These are phyloP conservation scores for Ustilago nuda DNA, from an alignment of 1,284 basidiomycete genomes.

Conservation along the genomic window DNA sequence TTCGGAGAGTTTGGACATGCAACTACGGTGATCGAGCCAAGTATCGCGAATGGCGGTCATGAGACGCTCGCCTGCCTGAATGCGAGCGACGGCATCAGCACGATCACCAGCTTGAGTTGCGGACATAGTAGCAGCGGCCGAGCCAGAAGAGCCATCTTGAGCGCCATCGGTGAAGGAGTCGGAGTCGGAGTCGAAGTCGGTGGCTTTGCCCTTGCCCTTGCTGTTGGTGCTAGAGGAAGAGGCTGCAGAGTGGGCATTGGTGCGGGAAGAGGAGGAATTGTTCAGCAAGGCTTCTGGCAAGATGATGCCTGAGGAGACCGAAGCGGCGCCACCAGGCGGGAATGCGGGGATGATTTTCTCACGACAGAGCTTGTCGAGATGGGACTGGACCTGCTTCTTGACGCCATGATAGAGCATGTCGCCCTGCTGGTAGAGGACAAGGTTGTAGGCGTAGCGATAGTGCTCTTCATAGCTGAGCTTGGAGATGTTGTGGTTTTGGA, in stretches of 20 bases:
- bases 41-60: slow-evolving; percentile 84
- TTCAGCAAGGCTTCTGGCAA: slow-evolving; percentile 72
- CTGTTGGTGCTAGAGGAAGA: slow-evolving; percentile 3
- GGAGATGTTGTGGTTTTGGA: slow-evolving; percentile 92
- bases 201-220: slow-evolving; percentile 58
- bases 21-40: slow-evolving; percentile 93
- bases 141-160: slow-evolving; percentile 8
- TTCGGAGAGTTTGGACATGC: slow-evolving; percentile 89
- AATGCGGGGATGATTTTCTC: slow-evolving; percentile 85
- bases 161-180: slow-evolving; percentile 17
- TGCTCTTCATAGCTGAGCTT: slow-evolving; percentile 97
- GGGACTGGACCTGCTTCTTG: slow-evolving; percentile 80
- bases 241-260: slow-evolving; percentile 13
- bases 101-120: slow-evolving; percentile 52
- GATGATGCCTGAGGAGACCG: slow-evolving; percentile 48
- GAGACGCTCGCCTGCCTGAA: slow-evolving; percentile 81
- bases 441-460: slow-evolving; percentile 72
- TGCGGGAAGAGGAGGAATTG: slow-evolving; percentile 26
- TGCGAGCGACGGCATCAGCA: slow-evolving; percentile 61
- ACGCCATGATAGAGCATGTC: slow-evolving; percentile 90
- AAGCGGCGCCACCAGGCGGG: slow-evolving; percentile 73
- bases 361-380: slow-evolving; percentile 83
- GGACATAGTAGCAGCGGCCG: slow-evolving; percentile 44
- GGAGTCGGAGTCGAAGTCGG: slow-evolving; percentile 14
- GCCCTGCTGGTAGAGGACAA: slow-evolving; percentile 76